Evolutionary conservation across 495 filamentous ascomycete species (phyloP).

Genomic region (Penicillium mononematosum): DNA sequence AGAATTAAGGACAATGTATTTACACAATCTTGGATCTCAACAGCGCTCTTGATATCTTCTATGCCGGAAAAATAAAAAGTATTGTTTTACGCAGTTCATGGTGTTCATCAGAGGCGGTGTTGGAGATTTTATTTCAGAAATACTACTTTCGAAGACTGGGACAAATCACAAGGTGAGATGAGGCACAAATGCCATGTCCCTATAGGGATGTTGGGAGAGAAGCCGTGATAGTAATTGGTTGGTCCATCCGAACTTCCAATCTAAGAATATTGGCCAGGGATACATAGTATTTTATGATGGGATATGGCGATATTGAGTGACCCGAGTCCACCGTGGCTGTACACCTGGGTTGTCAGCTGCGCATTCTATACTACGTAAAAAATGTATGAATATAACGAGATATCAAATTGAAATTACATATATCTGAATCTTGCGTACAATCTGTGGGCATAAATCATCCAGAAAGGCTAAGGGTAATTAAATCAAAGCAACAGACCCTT

Average conservation of each 20-base stretch:
- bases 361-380: background rate
- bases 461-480: background rate
- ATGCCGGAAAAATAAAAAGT: fast-evolving
- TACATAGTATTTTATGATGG: background rate
- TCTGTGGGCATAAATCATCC: background rate
- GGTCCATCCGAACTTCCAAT: too few species aligned
- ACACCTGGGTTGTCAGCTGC: background rate
- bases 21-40: background rate
- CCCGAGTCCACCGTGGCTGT: too few species aligned
- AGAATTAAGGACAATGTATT: background rate
- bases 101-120: background rate
- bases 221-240: background rate
- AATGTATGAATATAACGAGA: background rate
- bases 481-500: background rate
- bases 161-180: background rate
- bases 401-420: background rate
- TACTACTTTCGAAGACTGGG: background rate
- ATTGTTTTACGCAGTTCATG: background rate
- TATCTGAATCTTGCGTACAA: background rate
- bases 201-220: background rate
- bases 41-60: background rate
- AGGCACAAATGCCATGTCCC: background rate
- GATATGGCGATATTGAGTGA: too few species aligned
- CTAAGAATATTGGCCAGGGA: background rate
- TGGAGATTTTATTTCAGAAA: background rate